A percentile compares a stretch with the other conserved stretches of the same genome.
Conservation (phyloP, 1,284 basidiomycete genomes). For the Mixia osmundae region DNA sequence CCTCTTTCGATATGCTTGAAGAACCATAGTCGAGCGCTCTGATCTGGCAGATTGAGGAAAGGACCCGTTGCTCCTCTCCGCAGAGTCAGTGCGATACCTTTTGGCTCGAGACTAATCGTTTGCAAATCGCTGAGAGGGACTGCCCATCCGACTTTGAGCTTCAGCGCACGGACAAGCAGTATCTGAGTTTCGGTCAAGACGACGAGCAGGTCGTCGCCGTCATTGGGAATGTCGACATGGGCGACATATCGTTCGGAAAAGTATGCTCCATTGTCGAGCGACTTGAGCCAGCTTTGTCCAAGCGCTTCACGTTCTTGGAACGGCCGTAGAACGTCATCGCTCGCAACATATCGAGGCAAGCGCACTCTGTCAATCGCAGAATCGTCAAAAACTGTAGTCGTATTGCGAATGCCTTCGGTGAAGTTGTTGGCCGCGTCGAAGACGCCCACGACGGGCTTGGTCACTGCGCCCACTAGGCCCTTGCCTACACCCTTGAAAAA, state of each 20-base stretch:
- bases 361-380: slow-evolving; percentile 72
- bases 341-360: slow-evolving; percentile 63
- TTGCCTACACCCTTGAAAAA: slow-evolving; percentile 98
- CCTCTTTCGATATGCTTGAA: slow-evolving; percentile 30
- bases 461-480: slow-evolving; percentile 81
- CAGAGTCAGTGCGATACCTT: slow-evolving; percentile 59
- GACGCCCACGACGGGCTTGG: slow-evolving; percentile 89
- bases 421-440: slow-evolving; percentile 91
- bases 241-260: slow-evolving; percentile 72
- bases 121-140: slow-evolving; percentile 65
- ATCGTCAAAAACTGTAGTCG: slow-evolving; percentile 91
- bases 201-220: slow-evolving; percentile 44
- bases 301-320: slow-evolving; percentile 72
- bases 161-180: slow-evolving; percentile 64
- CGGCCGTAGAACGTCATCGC: slow-evolving; percentile 66
- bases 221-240: slow-evolving; percentile 33
- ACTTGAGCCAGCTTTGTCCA: slow-evolving; percentile 89
- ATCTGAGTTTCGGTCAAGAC: slow-evolving; percentile 56
- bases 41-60: slow-evolving; percentile 30
- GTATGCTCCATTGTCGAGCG: slow-evolving; percentile 65
- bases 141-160: slow-evolving; percentile 74
- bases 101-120: slow-evolving; percentile 68
- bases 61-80: slow-evolving; percentile 30
- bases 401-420: slow-evolving; percentile 92
- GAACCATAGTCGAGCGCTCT: slow-evolving; percentile 31